Conservation (phyloP, 2,329 filamentous ascomycete species). For the Talaromyces sp. region DNA sequence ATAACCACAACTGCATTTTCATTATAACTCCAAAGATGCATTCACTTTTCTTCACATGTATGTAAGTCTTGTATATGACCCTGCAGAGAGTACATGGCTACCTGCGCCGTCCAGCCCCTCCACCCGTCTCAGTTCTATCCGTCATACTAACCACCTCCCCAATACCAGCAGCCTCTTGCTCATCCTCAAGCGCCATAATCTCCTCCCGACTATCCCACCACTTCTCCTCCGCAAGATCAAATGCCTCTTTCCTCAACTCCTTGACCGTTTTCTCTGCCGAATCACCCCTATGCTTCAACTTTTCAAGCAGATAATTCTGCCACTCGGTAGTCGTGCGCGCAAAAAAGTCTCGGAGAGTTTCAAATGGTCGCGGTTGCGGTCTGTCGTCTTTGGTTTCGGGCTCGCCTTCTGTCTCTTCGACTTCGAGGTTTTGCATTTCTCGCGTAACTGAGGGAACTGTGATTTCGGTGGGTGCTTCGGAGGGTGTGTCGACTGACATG, state of each 20-base stretch:
- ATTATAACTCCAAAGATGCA: background rate
- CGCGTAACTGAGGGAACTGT: constrained; percentile 38
- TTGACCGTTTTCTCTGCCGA: constrained; percentile 66
- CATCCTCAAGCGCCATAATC: constrained; percentile 85
- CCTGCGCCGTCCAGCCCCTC: constrained; percentile 48
- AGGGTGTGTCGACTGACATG: constrained; percentile 41
- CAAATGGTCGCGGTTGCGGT: constrained; percentile 78
- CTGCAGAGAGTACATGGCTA: constrained; percentile 21
- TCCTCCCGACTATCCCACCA: constrained; percentile 99
- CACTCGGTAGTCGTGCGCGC: constrained; percentile 81
- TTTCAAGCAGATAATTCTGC: constrained; percentile 82
- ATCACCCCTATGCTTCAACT: constrained; percentile 65
- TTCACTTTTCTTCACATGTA: background rate
- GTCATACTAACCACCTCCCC: constrained; percentile 88
- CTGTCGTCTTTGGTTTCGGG: constrained; percentile 67
- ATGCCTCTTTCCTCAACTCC: constrained; percentile 88
- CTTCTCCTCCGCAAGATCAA: constrained; percentile 88
- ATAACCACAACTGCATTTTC: background rate
- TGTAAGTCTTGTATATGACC: background rate
- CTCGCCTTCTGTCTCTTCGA: constrained; percentile 38
- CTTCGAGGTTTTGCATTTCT: constrained; percentile 39
- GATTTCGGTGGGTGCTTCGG: constrained; percentile 38
- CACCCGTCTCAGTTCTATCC: constrained; percentile 58
- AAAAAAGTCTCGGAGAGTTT: constrained; percentile 89
- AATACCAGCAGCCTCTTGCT: constrained; percentile 93